These are phyloP conservation scores for Yamadazyma spencermartinsiae DNA, from an alignment of 1,139 yeast species.

Conservation along the genomic window DNA sequence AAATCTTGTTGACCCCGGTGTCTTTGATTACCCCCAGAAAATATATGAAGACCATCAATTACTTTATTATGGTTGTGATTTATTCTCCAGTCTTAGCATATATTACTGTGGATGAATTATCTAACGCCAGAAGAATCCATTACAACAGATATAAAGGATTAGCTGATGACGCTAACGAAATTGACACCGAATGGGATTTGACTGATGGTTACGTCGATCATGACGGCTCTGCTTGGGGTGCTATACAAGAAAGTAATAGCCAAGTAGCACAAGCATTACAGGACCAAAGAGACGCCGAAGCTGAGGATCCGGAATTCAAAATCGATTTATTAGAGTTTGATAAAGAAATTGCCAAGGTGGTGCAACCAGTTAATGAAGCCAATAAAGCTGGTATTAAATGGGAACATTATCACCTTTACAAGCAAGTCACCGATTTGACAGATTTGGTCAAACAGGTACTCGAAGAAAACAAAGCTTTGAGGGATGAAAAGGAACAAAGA, in stretches of 20 bases:
- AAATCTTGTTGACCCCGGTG: constrained; percentile 46
- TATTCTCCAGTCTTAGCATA: constrained; percentile 68
- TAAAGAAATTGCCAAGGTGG: constrained; percentile 42
- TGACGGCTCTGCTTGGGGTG: constrained; percentile 40
- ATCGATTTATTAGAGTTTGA: constrained; percentile 52
- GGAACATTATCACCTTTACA: constrained; percentile 61
- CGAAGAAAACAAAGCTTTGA: constrained; percentile 42
- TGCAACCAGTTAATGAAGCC: constrained; percentile 61
- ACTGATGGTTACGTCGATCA: constrained; percentile 67
- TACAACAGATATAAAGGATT: constrained; percentile 68
- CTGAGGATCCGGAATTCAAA: constrained; percentile 69
- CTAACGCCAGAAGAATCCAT: constrained; percentile 65
- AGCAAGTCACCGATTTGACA: constrained; percentile 48
- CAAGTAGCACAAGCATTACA: constrained; percentile 42
- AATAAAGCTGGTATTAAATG: constrained; percentile 60
- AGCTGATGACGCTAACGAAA: constrained; percentile 80
- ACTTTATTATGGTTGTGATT: constrained; percentile 58
- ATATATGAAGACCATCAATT: constrained; percentile 39
- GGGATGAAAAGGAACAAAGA: constrained; percentile 14
- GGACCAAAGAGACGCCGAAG: constrained; percentile 62
- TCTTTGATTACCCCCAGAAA: constrained; percentile 27
- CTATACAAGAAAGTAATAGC: constrained; percentile 38
- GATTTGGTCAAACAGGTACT: constrained; percentile 42
- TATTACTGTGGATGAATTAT: constrained; percentile 64
- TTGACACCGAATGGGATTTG: constrained; percentile 79